These are phyloP conservation scores for Didymella arachidicola DNA, from an alignment of 2,329 filamentous ascomycete species.

Conservation along the genomic window DNA sequence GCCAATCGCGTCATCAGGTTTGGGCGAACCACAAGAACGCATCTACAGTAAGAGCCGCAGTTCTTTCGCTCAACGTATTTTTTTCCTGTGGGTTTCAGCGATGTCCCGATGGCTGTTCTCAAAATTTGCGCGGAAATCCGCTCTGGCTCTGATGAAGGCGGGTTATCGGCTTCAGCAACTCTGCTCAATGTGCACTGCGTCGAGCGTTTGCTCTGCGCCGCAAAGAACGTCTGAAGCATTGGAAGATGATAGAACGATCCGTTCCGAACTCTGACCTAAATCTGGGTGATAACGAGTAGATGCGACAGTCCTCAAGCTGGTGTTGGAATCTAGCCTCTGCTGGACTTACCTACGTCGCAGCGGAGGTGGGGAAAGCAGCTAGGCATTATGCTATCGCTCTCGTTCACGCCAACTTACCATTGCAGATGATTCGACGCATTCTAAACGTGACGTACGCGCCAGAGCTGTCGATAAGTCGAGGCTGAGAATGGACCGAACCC, in stretches of 20 bases:
- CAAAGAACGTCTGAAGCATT: not conserved
- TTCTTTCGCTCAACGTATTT: not conserved
- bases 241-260: not conserved
- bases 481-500: not conserved
- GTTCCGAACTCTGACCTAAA: not conserved
- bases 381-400: not conserved
- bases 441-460: not conserved
- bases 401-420: not conserved
- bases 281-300: not conserved
- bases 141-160: not conserved
- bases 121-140: not conserved
- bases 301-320: not conserved
- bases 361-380: too few species aligned
- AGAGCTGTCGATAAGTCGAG: not conserved
- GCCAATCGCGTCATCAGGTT: slow-evolving; percentile 21
- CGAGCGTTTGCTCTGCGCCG: not conserved
- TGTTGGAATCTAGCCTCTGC: not conserved
- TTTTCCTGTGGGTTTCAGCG: not conserved
- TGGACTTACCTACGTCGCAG: not conserved
- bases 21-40: slow-evolving; percentile 7
- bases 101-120: not conserved
- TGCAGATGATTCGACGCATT: not conserved
- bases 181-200: not conserved
- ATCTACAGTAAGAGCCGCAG: not conserved
- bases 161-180: not conserved